Percentiles rank a stretch among this genome's conserved stretches.
phyloP scores from a whole-genome alignment of 805 yeast genomes.

The Pichia ethanolica region DNA sequence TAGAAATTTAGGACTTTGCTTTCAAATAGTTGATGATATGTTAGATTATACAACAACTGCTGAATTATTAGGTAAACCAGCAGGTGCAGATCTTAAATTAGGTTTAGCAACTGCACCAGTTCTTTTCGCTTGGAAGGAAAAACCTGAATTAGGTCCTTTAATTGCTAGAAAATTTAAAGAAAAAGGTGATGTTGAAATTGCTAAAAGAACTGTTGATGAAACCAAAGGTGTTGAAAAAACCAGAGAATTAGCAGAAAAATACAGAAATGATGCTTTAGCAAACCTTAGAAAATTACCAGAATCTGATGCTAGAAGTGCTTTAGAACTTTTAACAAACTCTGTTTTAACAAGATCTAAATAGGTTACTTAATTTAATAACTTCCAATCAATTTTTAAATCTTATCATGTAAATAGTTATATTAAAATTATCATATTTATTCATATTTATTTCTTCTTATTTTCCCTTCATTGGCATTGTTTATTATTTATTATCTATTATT shows the following conservation, averaged over 20 bases:
- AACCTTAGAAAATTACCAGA: slow-evolving; percentile 75
- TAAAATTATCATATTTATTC: too few relatives aligned
- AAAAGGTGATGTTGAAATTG: slow-evolving; percentile 80
- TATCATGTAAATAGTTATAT: slow-evolving; percentile 1
- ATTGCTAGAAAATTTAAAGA: slow-evolving; percentile 75
- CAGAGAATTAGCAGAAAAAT: slow-evolving; percentile 64
- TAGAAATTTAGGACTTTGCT: slow-evolving; percentile 86
- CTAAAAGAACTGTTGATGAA: slow-evolving; percentile 63
- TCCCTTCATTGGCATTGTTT: too few relatives aligned
- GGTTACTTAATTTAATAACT: too few relatives aligned
- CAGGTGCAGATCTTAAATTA: slow-evolving; percentile 87
- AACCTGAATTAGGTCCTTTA: slow-evolving; percentile 75
- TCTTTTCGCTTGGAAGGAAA: slow-evolving; percentile 85
- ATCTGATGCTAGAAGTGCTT: slow-evolving; percentile 81
- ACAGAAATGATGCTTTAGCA: slow-evolving; percentile 65
- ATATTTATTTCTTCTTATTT: too few relatives aligned
- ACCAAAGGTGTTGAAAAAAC: slow-evolving; percentile 75
- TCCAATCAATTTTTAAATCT: background rate
- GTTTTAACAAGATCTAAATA: slow-evolving; percentile 74
- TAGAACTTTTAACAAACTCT: slow-evolving; percentile 76
- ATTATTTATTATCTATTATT: too few relatives aligned
- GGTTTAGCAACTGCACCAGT: slow-evolving; percentile 98
- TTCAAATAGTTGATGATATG: slow-evolving; percentile 95
- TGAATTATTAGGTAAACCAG: slow-evolving; percentile 83
- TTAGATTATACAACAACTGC: slow-evolving; percentile 89